phyloP scores from a whole-genome alignment of 306 rosid species.

The Hippophae tibetana region DNA sequence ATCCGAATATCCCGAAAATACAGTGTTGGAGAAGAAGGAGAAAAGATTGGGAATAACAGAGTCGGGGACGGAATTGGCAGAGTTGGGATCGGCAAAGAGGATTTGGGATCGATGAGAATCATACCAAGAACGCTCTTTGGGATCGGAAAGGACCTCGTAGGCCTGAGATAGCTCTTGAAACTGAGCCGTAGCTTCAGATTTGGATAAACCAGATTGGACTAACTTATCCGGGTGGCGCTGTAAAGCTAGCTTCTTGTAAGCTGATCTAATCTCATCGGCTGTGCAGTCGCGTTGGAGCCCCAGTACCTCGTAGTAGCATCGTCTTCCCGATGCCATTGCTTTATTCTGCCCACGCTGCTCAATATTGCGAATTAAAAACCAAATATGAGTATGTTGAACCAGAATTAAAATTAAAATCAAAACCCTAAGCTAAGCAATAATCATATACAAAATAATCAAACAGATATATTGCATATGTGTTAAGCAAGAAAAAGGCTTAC shows the following conservation, averaged over 20 bases:
- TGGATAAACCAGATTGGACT: slow-evolving; percentile 65
- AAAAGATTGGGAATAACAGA: slow-evolving; percentile 64
- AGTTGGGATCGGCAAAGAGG: slow-evolving; percentile 65
- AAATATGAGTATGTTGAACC: too few species aligned
- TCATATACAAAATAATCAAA: too few species aligned
- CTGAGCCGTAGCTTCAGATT: slow-evolving; percentile 68
- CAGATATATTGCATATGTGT: too few species aligned
- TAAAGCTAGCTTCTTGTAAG: slow-evolving; percentile 68
- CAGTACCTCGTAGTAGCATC: slow-evolving; percentile 93
- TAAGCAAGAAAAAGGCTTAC: too few species aligned
- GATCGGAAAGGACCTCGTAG: slow-evolving; percentile 90
- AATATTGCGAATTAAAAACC: too few species aligned
- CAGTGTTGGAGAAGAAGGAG: slow-evolving; percentile 83
- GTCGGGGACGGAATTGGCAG: slow-evolving; percentile 34
- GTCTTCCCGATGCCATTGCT: slow-evolving; percentile 43
- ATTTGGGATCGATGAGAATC: slow-evolving; percentile 94
- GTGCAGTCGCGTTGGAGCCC: slow-evolving; percentile 48
- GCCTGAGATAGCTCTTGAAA: slow-evolving; percentile 93
- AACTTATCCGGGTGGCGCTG: slow-evolving; percentile 98
- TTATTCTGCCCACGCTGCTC: neutral
- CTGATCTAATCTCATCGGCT: slow-evolving; percentile 67
- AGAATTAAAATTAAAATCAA: too few species aligned
- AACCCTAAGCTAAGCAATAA: too few species aligned
- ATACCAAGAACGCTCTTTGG: slow-evolving; percentile 92
- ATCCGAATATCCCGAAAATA: slow-evolving; percentile 58